Percentiles rank a stretch among this genome's conserved stretches.
Evolutionary conservation across 2,329 filamentous ascomycete genomes (phyloP).

Genomic region (Cladosporium sp.): DNA sequence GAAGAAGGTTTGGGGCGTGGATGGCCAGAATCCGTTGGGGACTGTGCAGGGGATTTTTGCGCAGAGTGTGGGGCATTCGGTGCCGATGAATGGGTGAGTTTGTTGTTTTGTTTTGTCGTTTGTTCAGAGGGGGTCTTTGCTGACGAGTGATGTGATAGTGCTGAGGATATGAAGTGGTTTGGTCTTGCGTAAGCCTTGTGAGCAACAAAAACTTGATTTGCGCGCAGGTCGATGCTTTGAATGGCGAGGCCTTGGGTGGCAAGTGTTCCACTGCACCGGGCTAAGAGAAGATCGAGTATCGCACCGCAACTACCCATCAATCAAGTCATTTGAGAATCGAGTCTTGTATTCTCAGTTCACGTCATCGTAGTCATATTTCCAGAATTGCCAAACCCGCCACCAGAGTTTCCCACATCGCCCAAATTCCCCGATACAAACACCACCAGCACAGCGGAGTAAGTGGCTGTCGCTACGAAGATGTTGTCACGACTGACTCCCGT

Average conservation of each 20-base stretch:
- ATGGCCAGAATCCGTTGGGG: conserved; percentile 16
- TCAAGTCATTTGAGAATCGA: no score
- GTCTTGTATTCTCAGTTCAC: background rate
- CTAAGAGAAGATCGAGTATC: no score
- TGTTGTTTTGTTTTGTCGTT: background rate
- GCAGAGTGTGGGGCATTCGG: conserved; percentile 31
- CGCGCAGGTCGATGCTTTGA: no score
- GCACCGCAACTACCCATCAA: no score
- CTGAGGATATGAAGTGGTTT: conserved; percentile 20
- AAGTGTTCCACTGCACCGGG: no score
- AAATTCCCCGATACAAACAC: conserved; percentile 14
- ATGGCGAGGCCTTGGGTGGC: no score
- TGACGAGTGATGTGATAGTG: background rate
- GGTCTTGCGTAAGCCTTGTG: conserved; percentile 5
- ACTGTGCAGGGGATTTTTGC: conserved; percentile 34
- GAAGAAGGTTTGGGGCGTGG: conserved; percentile 26
- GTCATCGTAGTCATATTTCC: no score
- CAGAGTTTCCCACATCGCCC: background rate
- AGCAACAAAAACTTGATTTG: no score
- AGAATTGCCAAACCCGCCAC: no score
- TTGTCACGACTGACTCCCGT: conserved; percentile 15
- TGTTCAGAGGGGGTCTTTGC: background rate
- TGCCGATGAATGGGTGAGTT: conserved; percentile 29
- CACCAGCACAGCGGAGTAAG: conserved; percentile 14
- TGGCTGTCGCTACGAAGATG: conserved; percentile 16